A percentile compares a stretch with the other conserved stretches of the same genome.
Conservation (phyloP, 345 rosid genomes). For the Mangifera indica region DNA sequence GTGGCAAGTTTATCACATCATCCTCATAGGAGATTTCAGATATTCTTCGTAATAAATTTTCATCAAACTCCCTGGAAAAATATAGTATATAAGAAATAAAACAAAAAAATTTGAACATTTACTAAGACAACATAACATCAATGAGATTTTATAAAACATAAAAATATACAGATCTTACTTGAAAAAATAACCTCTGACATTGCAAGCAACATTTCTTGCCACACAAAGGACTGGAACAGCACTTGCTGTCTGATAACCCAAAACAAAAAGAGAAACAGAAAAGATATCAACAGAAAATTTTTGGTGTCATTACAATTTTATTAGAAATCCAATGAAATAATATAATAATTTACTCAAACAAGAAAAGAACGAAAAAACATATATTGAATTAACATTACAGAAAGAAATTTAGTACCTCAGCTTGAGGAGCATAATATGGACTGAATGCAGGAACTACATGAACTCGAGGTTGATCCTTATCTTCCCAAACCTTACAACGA, state of each 20-base stretch:
- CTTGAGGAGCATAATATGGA: constrained; percentile 98
- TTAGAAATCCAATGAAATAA: neutral
- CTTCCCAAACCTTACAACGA: constrained; percentile 96
- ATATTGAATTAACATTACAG: constrained; percentile 14
- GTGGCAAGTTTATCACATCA: constrained; percentile 69
- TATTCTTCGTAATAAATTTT: constrained; percentile 65
- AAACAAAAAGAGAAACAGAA: constrained; percentile 10
- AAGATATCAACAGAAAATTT: constrained; percentile 18
- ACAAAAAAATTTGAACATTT: neutral
- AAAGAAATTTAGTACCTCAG: constrained; percentile 61
- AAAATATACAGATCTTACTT: constrained; percentile 57
- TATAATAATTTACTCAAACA: neutral
- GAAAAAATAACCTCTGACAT: constrained; percentile 94
- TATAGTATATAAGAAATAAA: constrained; percentile 18
- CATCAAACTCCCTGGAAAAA: constrained; percentile 90
- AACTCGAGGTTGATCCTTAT: constrained; percentile 95
- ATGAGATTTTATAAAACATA: constrained; percentile 1
- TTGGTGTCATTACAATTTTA: neutral
- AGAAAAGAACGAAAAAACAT: constrained; percentile 15
- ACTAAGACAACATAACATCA: constrained; percentile 3
- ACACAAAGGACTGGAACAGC: constrained; percentile 89
- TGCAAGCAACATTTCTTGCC: constrained; percentile 99
- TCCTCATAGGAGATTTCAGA: constrained; percentile 86
- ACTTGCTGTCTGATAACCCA: constrained; percentile 58
- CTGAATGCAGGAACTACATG: constrained; percentile 91